Evolutionary conservation across 1,284 basidiomycete genomes (phyloP).

Genomic region (Microstroma glucosiphilum): DNA sequence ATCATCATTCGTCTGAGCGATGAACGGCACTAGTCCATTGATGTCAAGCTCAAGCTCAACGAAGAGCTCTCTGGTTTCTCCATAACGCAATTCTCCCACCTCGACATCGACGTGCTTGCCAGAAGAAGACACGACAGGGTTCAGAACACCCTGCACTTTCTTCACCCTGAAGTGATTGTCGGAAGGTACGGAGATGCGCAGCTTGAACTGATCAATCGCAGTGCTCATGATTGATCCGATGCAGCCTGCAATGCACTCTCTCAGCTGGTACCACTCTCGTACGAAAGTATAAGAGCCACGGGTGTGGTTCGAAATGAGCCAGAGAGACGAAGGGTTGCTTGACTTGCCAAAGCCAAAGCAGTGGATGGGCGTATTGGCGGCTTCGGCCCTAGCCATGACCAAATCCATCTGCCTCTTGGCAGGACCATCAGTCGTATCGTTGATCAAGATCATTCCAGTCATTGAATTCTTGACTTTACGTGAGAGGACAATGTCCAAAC

Average conservation of each 20-base stretch:
- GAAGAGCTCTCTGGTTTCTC: slow-evolving; percentile 40
- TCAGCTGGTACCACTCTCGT: slow-evolving; percentile 43
- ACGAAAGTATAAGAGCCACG: slow-evolving; percentile 78
- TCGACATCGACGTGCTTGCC: slow-evolving; percentile 92
- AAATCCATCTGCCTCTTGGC: slow-evolving; percentile 98
- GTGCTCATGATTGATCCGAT: slow-evolving; percentile 43
- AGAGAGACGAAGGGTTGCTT: slow-evolving; percentile 93
- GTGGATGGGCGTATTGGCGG: slow-evolving; percentile 90
- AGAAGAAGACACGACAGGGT: slow-evolving; percentile 65
- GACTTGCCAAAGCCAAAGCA: slow-evolving; percentile 91
- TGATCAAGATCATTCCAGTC: slow-evolving; percentile 83
- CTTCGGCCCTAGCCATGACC: slow-evolving; percentile 88
- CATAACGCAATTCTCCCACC: slow-evolving; percentile 63
- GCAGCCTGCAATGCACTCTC: slow-evolving; percentile 42
- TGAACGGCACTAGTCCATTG: slow-evolving; percentile 23
- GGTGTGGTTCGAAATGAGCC: slow-evolving; percentile 97
- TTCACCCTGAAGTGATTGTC: slow-evolving; percentile 43
- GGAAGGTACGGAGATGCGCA: slow-evolving; percentile 37
- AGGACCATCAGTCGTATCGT: slow-evolving; percentile 81
- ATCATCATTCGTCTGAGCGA: background rate
- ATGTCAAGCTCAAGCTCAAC: slow-evolving; percentile 43
- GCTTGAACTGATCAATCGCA: slow-evolving; percentile 36
- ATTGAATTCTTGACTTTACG: slow-evolving; percentile 83
- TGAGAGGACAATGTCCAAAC: slow-evolving; percentile 80
- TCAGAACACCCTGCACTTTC: slow-evolving; percentile 36